phyloP scores from a whole-genome alignment of 768 basidiomycete genomes.

The Astraeus odoratus region DNA sequence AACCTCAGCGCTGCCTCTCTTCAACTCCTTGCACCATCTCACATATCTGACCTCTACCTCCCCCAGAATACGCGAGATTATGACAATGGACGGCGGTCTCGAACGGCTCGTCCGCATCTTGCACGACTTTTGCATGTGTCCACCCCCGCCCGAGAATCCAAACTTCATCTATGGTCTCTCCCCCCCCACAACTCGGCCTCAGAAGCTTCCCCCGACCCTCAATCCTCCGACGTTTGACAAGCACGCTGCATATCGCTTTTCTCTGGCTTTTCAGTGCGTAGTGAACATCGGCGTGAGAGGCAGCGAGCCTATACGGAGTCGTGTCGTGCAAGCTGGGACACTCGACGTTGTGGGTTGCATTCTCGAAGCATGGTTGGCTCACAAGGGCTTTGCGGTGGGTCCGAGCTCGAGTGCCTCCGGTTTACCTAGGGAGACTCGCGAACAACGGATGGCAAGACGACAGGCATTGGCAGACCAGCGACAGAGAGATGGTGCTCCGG shows the following conservation, averaged over 20 bases:
- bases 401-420: slow-evolving; percentile 75
- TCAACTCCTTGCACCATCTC: slow-evolving; percentile 94
- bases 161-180: slow-evolving; percentile 71
- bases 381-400: slow-evolving; percentile 81
- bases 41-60: slow-evolving; percentile 96
- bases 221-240: slow-evolving; percentile 71
- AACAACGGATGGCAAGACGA: slow-evolving; percentile 60
- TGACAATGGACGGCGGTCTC: slow-evolving; percentile 96
- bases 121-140: slow-evolving; percentile 79
- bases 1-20: slow-evolving; percentile 56
- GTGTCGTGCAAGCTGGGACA: slow-evolving; percentile 92
- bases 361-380: slow-evolving; percentile 86
- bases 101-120: slow-evolving; percentile 92
- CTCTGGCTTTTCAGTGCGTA: slow-evolving; percentile 92
- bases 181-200: slow-evolving; percentile 52
- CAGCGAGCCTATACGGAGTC: slow-evolving; percentile 82
- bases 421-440: slow-evolving; percentile 64
- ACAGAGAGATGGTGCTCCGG: slow-evolving; percentile 40
- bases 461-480: slow-evolving; percentile 49
- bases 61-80: slow-evolving; percentile 95
- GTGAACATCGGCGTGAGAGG: slow-evolving; percentile 97
- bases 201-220: slow-evolving; percentile 51
- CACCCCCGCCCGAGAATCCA: slow-evolving; percentile 76
- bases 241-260: slow-evolving; percentile 82
- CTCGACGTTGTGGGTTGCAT: slow-evolving; percentile 92